These are phyloP conservation scores for Forsythia suspensa DNA, from an alignment of 257 asterid species.

Conservation along the genomic window DNA sequence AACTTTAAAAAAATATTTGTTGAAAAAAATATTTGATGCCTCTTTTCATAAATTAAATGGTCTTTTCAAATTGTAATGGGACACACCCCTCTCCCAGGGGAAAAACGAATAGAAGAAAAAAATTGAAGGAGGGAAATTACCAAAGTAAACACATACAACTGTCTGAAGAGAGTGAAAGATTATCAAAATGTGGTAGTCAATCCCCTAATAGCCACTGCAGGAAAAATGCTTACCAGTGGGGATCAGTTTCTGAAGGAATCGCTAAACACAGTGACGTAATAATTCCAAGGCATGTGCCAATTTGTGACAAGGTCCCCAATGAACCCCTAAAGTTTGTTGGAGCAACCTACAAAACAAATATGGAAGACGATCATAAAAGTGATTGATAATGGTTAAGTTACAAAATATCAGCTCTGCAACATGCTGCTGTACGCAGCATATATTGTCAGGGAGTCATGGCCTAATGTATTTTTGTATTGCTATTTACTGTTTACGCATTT, in stretches of 20 bases:
- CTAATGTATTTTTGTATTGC: not conserved
- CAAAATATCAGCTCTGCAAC: not conserved
- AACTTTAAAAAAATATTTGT: not conserved
- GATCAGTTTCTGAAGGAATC: conserved; percentile 70
- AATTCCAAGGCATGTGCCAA: conserved; percentile 89
- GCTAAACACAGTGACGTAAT: conserved; percentile 64
- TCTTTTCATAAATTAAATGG: not conserved
- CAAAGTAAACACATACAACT: conserved; percentile 1
- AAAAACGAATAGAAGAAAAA: not conserved
- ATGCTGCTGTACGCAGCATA: too few species aligned
- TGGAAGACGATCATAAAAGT: conserved; percentile 20
- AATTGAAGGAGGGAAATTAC: not conserved
- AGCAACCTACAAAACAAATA: conserved; percentile 58
- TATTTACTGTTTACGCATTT: not conserved
- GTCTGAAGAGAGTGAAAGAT: not conserved
- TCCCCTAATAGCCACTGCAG: conserved; percentile 4
- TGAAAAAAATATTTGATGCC: not conserved
- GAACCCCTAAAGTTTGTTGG: conserved; percentile 83
- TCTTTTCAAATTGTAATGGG: not conserved
- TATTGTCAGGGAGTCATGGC: not conserved
- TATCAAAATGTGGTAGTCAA: conserved; percentile 1
- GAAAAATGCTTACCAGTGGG: conserved; percentile 69
- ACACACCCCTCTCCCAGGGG: not conserved
- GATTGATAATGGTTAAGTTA: conserved; percentile 13
- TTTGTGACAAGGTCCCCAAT: conserved; percentile 75